Evolutionary conservation across 2,329 filamentous ascomycete species (phyloP).

Genomic region (Coleophoma crateriformis): DNA sequence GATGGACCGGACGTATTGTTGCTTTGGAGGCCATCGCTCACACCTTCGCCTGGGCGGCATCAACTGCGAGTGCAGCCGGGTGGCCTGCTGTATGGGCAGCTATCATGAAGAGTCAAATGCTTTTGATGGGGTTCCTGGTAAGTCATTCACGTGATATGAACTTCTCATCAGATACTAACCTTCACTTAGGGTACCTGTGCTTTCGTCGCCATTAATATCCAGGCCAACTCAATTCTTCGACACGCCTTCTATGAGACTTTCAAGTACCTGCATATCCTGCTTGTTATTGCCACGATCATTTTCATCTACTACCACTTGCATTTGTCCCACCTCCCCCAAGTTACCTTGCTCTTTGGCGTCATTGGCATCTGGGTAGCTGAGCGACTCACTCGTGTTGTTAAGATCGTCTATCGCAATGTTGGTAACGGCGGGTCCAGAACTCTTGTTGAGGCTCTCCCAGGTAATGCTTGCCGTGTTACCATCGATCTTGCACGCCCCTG

Average conservation of each 20-base stretch:
- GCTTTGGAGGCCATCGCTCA: slow-evolving; percentile 65
- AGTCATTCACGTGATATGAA: slow-evolving; percentile 23
- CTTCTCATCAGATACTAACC: slow-evolving; percentile 6
- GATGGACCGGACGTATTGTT: slow-evolving; percentile 75
- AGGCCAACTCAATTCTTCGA: slow-evolving; percentile 64
- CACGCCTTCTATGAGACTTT: slow-evolving; percentile 79
- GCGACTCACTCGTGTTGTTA: slow-evolving; percentile 52
- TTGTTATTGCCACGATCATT: slow-evolving; percentile 53
- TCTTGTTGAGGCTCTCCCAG: slow-evolving; percentile 69
- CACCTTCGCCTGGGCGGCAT: slow-evolving; percentile 52
- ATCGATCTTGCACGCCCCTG: slow-evolving; percentile 72
- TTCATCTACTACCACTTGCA: slow-evolving; percentile 64
- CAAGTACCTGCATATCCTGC: slow-evolving; percentile 64
- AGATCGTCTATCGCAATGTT: slow-evolving; percentile 60
- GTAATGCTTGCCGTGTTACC: slow-evolving; percentile 69
- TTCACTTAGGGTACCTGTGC: slow-evolving; percentile 45
- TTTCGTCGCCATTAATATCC: slow-evolving; percentile 58
- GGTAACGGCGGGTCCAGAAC: slow-evolving; percentile 62
- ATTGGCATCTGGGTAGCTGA: slow-evolving; percentile 65
- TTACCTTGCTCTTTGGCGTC: slow-evolving; percentile 54
- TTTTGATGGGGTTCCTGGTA: slow-evolving; percentile 59
- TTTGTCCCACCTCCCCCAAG: slow-evolving; percentile 46
- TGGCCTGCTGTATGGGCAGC: slow-evolving; percentile 40
- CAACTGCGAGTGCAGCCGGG: slow-evolving; percentile 33
- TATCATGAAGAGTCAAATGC: slow-evolving; percentile 32